Conservation (phyloP, 2,329 filamentous ascomycete genomes). For the Zopfia rhizophila region DNA sequence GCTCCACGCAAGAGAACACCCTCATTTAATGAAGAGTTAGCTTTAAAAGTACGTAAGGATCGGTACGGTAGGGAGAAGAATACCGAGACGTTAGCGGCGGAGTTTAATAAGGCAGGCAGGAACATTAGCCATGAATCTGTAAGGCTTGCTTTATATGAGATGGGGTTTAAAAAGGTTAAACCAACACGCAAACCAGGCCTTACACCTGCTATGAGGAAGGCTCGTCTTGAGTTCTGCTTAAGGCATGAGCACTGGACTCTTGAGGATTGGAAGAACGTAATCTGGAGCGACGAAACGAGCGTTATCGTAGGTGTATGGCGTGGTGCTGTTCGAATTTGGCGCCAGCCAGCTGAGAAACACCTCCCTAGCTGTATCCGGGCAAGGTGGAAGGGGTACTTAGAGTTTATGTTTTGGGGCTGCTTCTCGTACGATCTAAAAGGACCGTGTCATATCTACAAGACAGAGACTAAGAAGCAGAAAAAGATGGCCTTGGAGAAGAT, state of each 20-base stretch:
- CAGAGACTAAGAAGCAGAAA: slow-evolving; percentile 5
- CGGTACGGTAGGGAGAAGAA: slow-evolving; percentile 20
- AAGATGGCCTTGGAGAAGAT: slow-evolving; percentile 1
- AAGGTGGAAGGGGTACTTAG: slow-evolving; percentile 16
- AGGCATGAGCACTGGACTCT: slow-evolving; percentile 12
- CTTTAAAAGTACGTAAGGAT: slow-evolving; percentile 13
- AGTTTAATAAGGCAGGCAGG: slow-evolving; percentile 1
- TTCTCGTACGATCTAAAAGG: slow-evolving; percentile 20
- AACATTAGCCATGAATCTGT: slow-evolving; percentile 2
- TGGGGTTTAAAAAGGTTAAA: slow-evolving; percentile 7
- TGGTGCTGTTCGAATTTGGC: slow-evolving; percentile 4
- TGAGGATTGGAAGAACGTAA: slow-evolving; percentile 19
- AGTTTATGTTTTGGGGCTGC: slow-evolving; percentile 27
- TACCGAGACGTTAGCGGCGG: slow-evolving; percentile 8
- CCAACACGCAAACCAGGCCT: slow-evolving; percentile 10
- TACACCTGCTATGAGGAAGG: slow-evolving; percentile 5
- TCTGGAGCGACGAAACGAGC: slow-evolving; percentile 10
- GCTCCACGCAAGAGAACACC: slow-evolving; percentile 13
- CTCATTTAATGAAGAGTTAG: slow-evolving; percentile 5
- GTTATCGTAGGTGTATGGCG: slow-evolving; percentile 6
- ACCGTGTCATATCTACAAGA: slow-evolving; percentile 11
- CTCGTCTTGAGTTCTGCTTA: slow-evolving; percentile 1
- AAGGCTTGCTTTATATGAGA: slow-evolving; percentile 3
- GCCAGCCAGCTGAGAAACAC: slow-evolving; percentile 3
- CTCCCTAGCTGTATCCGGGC: slow-evolving; percentile 1